These are phyloP conservation scores for Panaeolus papilionaceus DNA, from an alignment of 768 basidiomycete genomes.

Conservation along the genomic window DNA sequence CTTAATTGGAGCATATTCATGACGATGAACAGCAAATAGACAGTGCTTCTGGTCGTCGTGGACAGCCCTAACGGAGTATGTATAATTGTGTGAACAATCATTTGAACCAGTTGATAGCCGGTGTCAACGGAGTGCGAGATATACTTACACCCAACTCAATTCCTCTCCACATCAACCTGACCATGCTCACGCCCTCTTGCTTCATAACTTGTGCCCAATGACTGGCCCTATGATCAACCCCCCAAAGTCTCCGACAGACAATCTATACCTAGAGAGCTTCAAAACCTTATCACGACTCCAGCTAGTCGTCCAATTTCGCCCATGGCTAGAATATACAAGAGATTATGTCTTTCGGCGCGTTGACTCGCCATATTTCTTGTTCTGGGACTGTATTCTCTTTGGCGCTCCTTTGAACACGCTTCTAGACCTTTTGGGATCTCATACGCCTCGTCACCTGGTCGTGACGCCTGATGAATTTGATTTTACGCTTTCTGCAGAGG, in stretches of 20 bases:
- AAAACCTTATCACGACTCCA: conserved; percentile 44
- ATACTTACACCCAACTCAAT: background rate
- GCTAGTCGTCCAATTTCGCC: conserved; percentile 42
- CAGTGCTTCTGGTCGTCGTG: background rate
- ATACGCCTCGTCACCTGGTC: conserved; percentile 36
- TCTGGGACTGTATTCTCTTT: conserved; percentile 45
- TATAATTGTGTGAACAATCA: conserved; percentile 2
- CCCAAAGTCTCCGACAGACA: conserved; percentile 43
- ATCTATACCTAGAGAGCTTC: conserved; percentile 42
- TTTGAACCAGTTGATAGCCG: conserved; percentile 4
- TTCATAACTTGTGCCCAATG: background rate
- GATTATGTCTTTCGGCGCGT: conserved; percentile 31
- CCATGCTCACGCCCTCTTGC: background rate
- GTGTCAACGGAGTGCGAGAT: conserved; percentile 10
- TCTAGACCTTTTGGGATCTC: conserved; percentile 44
- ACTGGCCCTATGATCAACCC: conserved; percentile 23
- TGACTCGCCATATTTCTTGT: conserved; percentile 35
- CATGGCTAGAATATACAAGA: conserved; percentile 40
- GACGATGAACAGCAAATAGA: background rate
- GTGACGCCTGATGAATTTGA: conserved; percentile 36
- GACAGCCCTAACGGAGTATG: background rate
- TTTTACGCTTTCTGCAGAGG: conserved; percentile 35
- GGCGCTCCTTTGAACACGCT: conserved; percentile 43
- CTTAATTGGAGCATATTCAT: background rate
- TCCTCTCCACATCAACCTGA: background rate